These are phyloP conservation scores for Cyclocybe cylindracea DNA, from an alignment of 768 basidiomycete species.

Conservation along the genomic window DNA sequence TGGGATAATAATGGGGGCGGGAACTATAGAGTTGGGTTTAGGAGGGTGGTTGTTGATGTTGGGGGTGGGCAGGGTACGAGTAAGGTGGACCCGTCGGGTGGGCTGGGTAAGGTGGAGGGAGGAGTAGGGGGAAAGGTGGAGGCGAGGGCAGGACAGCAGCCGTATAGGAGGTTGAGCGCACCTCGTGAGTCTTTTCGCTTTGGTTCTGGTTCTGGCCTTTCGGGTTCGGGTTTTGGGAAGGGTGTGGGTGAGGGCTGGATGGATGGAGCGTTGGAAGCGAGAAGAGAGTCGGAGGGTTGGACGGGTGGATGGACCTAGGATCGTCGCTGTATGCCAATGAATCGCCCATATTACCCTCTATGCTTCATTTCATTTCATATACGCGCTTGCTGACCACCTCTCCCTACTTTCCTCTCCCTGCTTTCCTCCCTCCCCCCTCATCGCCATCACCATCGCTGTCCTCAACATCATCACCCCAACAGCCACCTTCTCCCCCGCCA, in stretches of 20 bases:
- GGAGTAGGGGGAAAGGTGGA: background rate
- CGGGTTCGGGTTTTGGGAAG: background rate
- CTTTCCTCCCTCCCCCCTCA: background rate
- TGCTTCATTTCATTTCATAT: conserved; percentile 4
- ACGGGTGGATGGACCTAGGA: too few species aligned
- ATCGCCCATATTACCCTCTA: too few species aligned
- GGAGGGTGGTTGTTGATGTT: conserved; percentile 12
- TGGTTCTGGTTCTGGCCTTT: conserved; percentile 4
- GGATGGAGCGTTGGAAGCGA: too few species aligned
- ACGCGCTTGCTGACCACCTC: conserved; percentile 17
- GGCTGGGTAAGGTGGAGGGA: conserved; percentile 2
- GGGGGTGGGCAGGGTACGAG: too few species aligned
- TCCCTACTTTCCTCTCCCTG: conserved; percentile 13
- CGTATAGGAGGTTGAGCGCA: conserved; percentile 27
- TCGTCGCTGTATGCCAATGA: too few species aligned
- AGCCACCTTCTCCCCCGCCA: conserved; percentile 9
- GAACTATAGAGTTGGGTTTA: conserved; percentile 80
- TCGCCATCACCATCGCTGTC: background rate
- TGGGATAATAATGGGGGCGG: conserved; percentile 89
- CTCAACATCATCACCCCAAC: background rate
- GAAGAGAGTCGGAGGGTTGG: too few species aligned
- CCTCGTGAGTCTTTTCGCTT: conserved; percentile 27
- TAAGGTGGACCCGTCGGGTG: too few species aligned
- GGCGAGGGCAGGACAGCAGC: background rate
- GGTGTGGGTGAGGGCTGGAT: too few species aligned